phyloP scores from a whole-genome alignment of 2,329 filamentous ascomycete genomes.

The Neurospora sp. region DNA sequence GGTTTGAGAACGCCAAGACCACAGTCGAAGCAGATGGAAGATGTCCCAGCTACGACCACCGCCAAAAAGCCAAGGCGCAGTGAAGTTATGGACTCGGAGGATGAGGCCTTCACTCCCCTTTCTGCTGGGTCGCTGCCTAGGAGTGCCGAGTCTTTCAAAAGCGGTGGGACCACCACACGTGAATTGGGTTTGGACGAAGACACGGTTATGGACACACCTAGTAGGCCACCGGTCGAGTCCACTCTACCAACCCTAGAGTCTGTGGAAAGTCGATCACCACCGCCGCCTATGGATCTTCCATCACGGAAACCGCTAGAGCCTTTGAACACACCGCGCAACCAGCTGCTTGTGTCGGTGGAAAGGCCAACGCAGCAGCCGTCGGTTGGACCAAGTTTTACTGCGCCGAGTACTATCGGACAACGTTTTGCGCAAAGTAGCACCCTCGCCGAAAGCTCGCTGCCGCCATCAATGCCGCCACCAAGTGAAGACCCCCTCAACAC shows the following conservation, averaged over 20 bases:
- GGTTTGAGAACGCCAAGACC: background rate
- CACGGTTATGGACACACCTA: background rate
- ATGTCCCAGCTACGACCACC: background rate
- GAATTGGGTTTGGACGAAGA: conserved; percentile 9
- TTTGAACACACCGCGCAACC: background rate
- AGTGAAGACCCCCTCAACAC: background rate
- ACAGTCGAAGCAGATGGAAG: background rate
- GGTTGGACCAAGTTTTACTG: background rate
- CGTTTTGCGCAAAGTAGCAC: background rate
- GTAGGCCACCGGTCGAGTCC: background rate
- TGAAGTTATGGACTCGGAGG: conserved; percentile 44
- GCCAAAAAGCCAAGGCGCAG: conserved; percentile 12
- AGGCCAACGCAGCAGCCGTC: background rate
- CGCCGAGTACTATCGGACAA: background rate
- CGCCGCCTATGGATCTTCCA: background rate
- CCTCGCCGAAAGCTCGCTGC: background rate
- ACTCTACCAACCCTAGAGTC: background rate
- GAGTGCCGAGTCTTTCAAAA: background rate
- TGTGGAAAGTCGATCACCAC: background rate
- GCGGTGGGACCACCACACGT: background rate
- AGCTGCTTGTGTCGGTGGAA: background rate
- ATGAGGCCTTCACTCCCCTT: conserved; percentile 38
- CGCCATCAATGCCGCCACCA: background rate
- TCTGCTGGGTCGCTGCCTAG: background rate
- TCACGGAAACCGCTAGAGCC: background rate